Percentiles rank a stretch among this genome's conserved stretches.
Conservation (phyloP, 306 rosid species). For the Purshia tridentata region DNA sequence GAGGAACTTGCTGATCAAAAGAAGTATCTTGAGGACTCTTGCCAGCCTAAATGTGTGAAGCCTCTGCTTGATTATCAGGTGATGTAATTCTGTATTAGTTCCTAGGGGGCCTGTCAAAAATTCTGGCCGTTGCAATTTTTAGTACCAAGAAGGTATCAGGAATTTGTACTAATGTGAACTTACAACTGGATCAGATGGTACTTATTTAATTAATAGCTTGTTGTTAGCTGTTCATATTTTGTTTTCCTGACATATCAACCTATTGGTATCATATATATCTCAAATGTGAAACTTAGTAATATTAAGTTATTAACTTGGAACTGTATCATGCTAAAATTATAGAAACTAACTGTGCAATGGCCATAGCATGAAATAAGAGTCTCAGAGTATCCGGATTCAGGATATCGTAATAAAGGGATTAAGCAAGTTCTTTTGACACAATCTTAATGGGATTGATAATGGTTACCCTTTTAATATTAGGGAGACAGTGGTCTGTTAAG, state of each 20-base stretch:
- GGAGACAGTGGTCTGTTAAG: background rate
- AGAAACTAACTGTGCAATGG: background rate
- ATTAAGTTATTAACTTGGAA: background rate
- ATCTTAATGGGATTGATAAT: background rate
- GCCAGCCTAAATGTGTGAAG: too few relatives aligned
- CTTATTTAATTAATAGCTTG: background rate
- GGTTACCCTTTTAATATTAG: too few relatives aligned
- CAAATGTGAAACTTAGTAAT: background rate
- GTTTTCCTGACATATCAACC: background rate
- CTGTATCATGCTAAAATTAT: background rate
- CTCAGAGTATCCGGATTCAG: background rate
- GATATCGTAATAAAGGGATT: background rate
- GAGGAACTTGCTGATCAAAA: too few relatives aligned
- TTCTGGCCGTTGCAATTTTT: background rate
- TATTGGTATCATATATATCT: background rate
- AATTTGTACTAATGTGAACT: background rate
- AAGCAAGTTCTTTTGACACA: background rate
- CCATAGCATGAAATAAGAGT: background rate
- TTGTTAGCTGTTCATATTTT: background rate
- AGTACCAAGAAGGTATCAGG: background rate
- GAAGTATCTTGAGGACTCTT: too few relatives aligned
- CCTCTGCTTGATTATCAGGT: constrained; percentile 1
- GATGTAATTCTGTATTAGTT: background rate
- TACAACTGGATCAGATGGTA: background rate
- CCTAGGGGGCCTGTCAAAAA: background rate